Base-by-base conservation (phyloP, 1,284 basidiomycete genomes). In the Cutaneotrichosporon curvatum region DNA sequence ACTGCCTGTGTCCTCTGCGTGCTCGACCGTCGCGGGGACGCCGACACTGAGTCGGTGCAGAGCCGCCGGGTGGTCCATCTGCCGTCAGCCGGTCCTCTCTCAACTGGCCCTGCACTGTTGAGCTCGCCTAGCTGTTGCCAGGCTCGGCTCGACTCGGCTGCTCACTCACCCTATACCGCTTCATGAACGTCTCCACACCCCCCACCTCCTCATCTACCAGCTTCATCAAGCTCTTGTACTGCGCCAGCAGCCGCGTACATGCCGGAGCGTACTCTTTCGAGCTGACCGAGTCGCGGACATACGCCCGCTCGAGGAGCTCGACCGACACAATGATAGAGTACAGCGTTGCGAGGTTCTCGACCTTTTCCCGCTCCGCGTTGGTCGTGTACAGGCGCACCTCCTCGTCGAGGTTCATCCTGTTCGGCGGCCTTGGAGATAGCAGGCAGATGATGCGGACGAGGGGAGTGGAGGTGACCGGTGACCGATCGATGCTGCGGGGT, bases 161-260 rank as follows among this genome's bases (percentile, higher is more conserved):
- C 16, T 7, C 22, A 74, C 82, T 47, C 50, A 91, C 91, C 60
- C 82, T 77, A 75, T 91, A 97, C 45, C 84, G 81, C 47, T 77
- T 76, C 90, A 96, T 96, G 72, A 97, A 98, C 33, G 83, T 78
- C 59, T 94, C 89, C 20, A 94, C 78, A 19, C 81, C 84, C n/a
- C 68, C 70, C 22, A 94, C 84, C 30, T 85, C 84, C 49, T 89
- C 84, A 19, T 82, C 83, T 12, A 98, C 84, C 32, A 97, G 79
- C 72, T 92, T 96, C 58, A 92, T 76, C 79, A 95, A 85, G 2
- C 90, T 95, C 79, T 96, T 96, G 76, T 92, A 97, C 72, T 97
- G 92, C 14, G 87, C 88, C 9, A 98, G 73, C 16, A 98, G 74
- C 37, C 88, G 79, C 15, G 87, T 89, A 67, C 94, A 98, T 55